These are phyloP conservation scores for Cladophialophora carrionii DNA, from an alignment of 2,329 filamentous ascomycete species.

Conservation along the genomic window DNA sequence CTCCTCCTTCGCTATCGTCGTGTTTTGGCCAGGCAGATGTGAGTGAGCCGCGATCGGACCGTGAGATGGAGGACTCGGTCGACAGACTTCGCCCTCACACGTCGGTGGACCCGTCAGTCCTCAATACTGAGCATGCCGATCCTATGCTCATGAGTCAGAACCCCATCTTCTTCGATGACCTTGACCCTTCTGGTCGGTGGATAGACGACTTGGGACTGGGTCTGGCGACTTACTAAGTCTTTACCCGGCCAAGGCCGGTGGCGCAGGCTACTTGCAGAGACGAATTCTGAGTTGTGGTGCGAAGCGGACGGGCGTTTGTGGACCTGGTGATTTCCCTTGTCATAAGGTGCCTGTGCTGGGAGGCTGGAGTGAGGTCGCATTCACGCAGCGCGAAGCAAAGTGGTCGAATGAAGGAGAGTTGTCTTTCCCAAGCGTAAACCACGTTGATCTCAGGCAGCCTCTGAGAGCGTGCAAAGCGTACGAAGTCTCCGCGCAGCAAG, in stretches of 20 bases:
- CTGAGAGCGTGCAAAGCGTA: no score
- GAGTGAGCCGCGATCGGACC: not conserved
- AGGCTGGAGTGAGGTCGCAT: not conserved
- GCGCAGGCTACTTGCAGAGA: no score
- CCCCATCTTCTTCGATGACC: constrained; percentile 11
- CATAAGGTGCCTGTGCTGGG: no score
- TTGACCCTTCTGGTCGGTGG: constrained; percentile 20
- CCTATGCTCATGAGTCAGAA: not conserved
- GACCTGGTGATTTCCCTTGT: no score
- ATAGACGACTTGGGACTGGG: constrained; percentile 22
- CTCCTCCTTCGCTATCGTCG: not conserved
- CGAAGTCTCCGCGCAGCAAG: not conserved
- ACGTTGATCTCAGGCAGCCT: no score
- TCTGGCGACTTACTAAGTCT: not conserved
- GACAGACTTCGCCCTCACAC: not conserved
- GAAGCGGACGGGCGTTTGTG: no score
- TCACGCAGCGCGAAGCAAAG: no score
- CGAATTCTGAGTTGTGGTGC: no score
- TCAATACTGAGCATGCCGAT: not conserved
- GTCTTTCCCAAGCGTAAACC: not conserved
- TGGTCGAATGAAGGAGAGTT: no score
- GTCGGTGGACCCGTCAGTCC: not conserved
- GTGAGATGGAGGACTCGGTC: not conserved
- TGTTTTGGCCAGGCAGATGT: not conserved
- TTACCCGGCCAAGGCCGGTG: no score